Base-by-base conservation (phyloP, 805 yeast species). In the Geotrichum ghanense region DNA sequence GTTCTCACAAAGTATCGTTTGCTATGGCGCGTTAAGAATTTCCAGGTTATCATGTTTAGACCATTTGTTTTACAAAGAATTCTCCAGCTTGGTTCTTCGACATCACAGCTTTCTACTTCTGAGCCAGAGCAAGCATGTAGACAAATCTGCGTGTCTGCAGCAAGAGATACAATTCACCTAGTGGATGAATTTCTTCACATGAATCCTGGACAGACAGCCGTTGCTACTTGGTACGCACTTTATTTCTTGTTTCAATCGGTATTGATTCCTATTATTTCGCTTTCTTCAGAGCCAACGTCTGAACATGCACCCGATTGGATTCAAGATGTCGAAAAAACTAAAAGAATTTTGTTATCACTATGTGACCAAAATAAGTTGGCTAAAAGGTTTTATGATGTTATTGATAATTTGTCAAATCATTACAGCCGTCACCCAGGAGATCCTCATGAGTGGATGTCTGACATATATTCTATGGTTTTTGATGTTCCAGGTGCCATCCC, bases 161-260 rank as follows among this genome's bases (percentile, higher is more conserved):
- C 83, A 2, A 70, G 70, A 45, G 74, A 70, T 22, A 75, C 81
- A 0, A 74, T 80, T 14, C 47, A 62, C 35, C 71, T 79, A 5
- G 74, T 79, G 6, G 52, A 52, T 24, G 52, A 49, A 34, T 61
- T 56, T 43, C 53, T 61, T 16, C 37, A 31, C 19, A 16, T n/a
- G 12, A 16, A 31, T 12, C 37, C 12, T 12, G 62, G 63, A 9
- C 48, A 70, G 17, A 68, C 75, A n/a, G 70, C 72, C 22, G 64
- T 77, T 22, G 68, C 76, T 10, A 71, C 75, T 22, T 79, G 85
- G 85, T 75, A 78, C 60, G 75, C 81, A 3, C 74, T 78, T 0
- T 79, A 75, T 55, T 80, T 76, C 58, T 52, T 78, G 12, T 78
- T 79, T 61, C 83, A 79, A 57, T 82, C 84, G 1, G 71, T 75